phyloP scores from a whole-genome alignment of 768 basidiomycete species.

The Phanerodontia chrysosporium region DNA sequence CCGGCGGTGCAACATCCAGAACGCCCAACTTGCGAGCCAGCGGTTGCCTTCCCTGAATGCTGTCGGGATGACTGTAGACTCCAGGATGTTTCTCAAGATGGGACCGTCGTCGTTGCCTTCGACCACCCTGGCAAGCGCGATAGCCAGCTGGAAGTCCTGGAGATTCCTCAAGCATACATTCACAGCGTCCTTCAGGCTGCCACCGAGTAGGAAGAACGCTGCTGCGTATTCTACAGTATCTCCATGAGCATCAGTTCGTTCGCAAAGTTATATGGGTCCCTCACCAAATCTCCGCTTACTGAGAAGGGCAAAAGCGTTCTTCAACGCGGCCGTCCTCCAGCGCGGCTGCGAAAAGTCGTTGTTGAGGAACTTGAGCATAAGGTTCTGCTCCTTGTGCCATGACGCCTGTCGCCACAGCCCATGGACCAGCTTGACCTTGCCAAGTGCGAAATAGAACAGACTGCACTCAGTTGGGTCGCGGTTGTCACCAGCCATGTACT shows the following conservation, averaged over 20 bases:
- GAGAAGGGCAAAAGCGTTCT: slow-evolving; percentile 92
- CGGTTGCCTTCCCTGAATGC: slow-evolving; percentile 88
- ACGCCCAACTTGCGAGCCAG: slow-evolving; percentile 94
- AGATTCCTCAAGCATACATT: slow-evolving; percentile 87
- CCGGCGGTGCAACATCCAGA: slow-evolving; percentile 86
- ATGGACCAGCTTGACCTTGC: slow-evolving; percentile 88
- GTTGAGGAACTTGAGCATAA: slow-evolving; percentile 88
- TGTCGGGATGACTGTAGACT: slow-evolving; percentile 71
- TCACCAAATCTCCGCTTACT: slow-evolving; percentile 89
- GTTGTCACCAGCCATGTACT: slow-evolving; percentile 83
- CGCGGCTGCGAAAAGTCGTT: slow-evolving; percentile 84
- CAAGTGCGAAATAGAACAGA: slow-evolving; percentile 91
- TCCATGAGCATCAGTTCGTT: slow-evolving; percentile 2
- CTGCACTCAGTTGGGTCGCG: slow-evolving; percentile 89
- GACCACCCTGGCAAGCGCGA: slow-evolving; percentile 79
- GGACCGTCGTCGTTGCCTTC: slow-evolving; percentile 84
- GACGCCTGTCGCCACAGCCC: slow-evolving; percentile 94
- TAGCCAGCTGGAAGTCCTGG: slow-evolving; percentile 84
- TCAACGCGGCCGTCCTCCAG: slow-evolving; percentile 91
- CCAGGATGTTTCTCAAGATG: slow-evolving; percentile 65
- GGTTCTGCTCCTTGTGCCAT: slow-evolving; percentile 85
- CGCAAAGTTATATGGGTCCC: slow-evolving; percentile 22
- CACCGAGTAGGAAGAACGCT: slow-evolving; percentile 93
- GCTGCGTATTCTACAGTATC: slow-evolving; percentile 83
- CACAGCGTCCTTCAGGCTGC: slow-evolving; percentile 85